phyloP scores from a whole-genome alignment of 768 basidiomycete species.

The Ramaria sp. region DNA sequence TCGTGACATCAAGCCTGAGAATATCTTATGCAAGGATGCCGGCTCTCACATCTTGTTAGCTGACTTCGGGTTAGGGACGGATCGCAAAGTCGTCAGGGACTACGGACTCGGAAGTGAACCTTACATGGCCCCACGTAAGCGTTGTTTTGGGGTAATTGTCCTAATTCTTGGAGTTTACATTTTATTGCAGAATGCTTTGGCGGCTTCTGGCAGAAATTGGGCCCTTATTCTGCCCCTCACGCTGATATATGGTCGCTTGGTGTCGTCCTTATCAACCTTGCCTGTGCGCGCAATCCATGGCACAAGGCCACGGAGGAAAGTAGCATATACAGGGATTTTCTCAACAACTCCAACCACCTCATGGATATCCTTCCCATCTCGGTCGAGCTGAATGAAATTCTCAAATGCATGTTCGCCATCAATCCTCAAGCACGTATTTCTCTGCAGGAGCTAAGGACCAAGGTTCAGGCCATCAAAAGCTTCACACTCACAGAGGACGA shows the following conservation, averaged over 20 bases:
- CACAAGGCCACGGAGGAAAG: constrained; percentile 42
- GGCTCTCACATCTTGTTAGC: constrained; percentile 77
- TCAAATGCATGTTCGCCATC: constrained; percentile 63
- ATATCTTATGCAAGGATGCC: constrained; percentile 74
- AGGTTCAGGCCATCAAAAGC: constrained; percentile 43
- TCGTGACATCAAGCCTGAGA: constrained; percentile 96
- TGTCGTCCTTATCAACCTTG: constrained; percentile 76
- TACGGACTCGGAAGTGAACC: constrained; percentile 49
- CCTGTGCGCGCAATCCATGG: constrained; percentile 74
- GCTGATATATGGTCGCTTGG: constrained; percentile 66
- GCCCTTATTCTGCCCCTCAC: constrained; percentile 29
- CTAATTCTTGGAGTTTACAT: too few species aligned
- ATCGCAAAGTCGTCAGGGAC: constrained; percentile 32
- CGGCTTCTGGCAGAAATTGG: constrained; percentile 20
- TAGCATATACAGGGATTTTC: constrained; percentile 25
- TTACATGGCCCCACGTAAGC: constrained; percentile 65
- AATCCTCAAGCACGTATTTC: constrained; percentile 52
- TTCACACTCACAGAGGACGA: constrained; percentile 53
- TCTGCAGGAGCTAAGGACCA: constrained; percentile 48
- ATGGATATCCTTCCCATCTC: constrained; percentile 67
- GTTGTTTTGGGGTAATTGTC: too few species aligned
- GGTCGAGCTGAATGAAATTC: constrained; percentile 45
- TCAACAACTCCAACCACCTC: constrained; percentile 51
- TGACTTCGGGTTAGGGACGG: constrained; percentile 74
- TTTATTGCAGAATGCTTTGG: constrained; percentile 40